Evolutionary conservation across 192 early-diverging fungal species (phyloP), one percentile per base, ranked within the genome.

Genomic region (Coemansia sp.): DNA sequence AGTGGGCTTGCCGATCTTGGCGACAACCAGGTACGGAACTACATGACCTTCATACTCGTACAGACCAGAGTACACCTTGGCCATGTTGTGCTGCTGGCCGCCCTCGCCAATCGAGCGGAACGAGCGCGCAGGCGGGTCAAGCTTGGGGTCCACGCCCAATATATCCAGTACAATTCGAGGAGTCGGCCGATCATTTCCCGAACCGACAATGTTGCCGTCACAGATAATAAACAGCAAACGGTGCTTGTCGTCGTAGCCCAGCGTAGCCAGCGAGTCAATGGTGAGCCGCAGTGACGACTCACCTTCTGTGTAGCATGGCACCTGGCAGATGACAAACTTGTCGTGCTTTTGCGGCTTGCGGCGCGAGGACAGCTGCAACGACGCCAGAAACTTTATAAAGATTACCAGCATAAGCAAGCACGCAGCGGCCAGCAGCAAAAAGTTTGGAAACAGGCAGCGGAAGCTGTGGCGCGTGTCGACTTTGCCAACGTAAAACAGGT

Each of bases 261-360:
- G 69, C 3, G 82, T 70, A 3, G 94, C 86, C 22, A 96, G 81
- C 17, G 90, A 88, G 63, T 95, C 89, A 54, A 95, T 88, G 2
- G 94, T 96, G 62, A 90, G 87, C 17, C 86, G 82, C 34, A 97
- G 81, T 14, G 87, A 88, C 21, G 93, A 89, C 59, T 92, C 90
- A 51, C 89, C 93, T 82, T 96, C 94, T 1, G 94, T 95, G 72
- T 96, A 96, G 75, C 94, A 96, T 38, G 96, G 94, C 36, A 98
- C 94, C 69, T 94, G 90, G 60, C 89, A 90, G 72, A 98, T 95
- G 58, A 96, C 89, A 83, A 96, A 95, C 83, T 94, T 95, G 82
- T 98, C 94, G 55, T 89, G 88, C 73, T 94, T 89, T 62, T 95
- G 94, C 20, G 90, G 88, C 31, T 83, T 84, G 73, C 90, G 87